Conservation (phyloP, 176 grass and related monocot genomes). For the Lolium perenne region DNA sequence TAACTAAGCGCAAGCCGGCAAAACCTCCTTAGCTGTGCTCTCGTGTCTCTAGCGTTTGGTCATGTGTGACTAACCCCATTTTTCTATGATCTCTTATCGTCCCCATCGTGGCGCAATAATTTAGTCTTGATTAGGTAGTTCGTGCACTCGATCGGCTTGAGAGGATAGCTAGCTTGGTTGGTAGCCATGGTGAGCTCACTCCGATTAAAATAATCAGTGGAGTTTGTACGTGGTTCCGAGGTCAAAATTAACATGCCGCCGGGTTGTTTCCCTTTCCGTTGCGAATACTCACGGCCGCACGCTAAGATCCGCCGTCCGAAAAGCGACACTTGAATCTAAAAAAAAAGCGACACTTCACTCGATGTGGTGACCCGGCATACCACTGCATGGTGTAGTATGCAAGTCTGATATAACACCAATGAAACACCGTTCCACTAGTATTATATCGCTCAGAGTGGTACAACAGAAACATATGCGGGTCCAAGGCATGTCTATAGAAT, state of each 20-base stretch:
- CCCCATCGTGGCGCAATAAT: slow-evolving; percentile 30
- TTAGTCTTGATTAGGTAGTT: slow-evolving; percentile 46
- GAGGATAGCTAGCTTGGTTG: slow-evolving; percentile 11
- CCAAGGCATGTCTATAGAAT: no score
- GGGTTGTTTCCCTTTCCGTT: slow-evolving; percentile 5
- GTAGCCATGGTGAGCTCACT: slow-evolving; percentile 40
- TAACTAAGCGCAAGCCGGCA: slow-evolving; percentile 26
- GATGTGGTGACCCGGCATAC: no score
- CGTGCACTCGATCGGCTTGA: background rate
- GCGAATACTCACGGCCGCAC: background rate
- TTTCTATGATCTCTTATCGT: background rate
- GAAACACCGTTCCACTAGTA: no score
- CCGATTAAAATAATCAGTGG: background rate
- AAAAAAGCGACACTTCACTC: no score
- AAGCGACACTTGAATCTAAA: no score
- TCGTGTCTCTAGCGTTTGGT: slow-evolving; percentile 26
- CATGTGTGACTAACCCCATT: slow-evolving; percentile 18
- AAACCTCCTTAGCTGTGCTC: slow-evolving; percentile 39
- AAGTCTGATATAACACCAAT: no score
- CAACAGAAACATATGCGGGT: no score
- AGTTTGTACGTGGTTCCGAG: background rate
- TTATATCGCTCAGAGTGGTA: no score
- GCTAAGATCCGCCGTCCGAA: background rate
- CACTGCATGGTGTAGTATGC: no score
- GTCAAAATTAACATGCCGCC: slow-evolving; percentile 44